Evolutionary conservation across 768 basidiomycete species (phyloP).

Genomic region (Steccherinum ochraceum): DNA sequence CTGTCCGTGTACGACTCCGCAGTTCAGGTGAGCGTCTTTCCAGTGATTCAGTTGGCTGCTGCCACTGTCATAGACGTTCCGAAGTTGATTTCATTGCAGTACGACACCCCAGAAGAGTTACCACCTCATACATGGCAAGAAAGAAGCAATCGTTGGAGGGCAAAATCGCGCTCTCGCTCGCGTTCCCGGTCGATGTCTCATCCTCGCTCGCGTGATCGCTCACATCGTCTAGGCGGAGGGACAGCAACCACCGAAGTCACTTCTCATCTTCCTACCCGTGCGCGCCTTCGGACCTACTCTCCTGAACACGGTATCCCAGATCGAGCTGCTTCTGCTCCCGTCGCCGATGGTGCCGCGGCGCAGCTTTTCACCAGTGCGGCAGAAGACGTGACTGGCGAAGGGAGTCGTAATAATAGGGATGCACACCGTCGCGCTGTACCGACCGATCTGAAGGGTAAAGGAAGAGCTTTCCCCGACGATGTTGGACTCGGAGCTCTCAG

Average conservation of each 20-base stretch:
- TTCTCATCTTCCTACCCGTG: background rate
- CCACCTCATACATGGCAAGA: constrained; percentile 27
- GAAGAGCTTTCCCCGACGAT: background rate
- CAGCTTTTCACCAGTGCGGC: background rate
- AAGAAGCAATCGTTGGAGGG: constrained; percentile 24
- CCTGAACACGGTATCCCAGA: background rate
- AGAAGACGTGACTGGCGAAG: background rate
- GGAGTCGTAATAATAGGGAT: background rate
- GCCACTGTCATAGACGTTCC: too few relatives aligned
- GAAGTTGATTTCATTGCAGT: constrained; percentile 33
- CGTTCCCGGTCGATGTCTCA: constrained; percentile 21
- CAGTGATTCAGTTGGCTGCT: too few relatives aligned
- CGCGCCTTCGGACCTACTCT: background rate
- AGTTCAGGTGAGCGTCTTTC: constrained; percentile 55
- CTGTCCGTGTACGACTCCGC: constrained; percentile 74
- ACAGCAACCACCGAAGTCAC: constrained; percentile 20
- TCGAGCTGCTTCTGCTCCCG: background rate
- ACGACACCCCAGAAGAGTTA: constrained; percentile 44
- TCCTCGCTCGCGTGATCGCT: constrained; percentile 8
- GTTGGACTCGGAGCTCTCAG: background rate
- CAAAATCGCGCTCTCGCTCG: constrained; percentile 14
- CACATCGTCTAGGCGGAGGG: background rate
- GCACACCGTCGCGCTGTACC: background rate
- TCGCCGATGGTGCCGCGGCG: background rate
- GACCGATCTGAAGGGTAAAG: background rate